Base-by-base conservation (phyloP, 768 basidiomycete genomes). In the Kwoniella bestiolae region DNA sequence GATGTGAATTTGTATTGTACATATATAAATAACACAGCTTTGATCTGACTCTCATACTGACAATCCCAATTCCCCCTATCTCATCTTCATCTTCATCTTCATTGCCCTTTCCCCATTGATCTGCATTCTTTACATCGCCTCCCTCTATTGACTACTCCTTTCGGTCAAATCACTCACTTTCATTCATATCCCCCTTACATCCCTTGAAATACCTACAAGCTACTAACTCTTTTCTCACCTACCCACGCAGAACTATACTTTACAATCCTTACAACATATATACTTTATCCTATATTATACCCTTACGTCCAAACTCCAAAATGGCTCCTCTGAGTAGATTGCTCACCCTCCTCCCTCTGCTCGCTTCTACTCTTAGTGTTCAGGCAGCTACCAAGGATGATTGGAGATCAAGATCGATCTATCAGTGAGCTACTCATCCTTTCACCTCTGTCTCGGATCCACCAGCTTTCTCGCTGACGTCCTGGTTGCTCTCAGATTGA, bases 381-480 rank as follows among this genome's bases (percentile, higher is more conserved):
- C 34, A 41, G 16, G 73, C 74, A n/a, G 76, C 76, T 3, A 72
- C 65, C 32, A 57, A 56, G 14, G 74, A 75, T 34, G 51, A 75
- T 41, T 77, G 76, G 76, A 62, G 76, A 26, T 65, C 69, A 14
- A 52, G 74, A 21, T 70, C 71, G 3, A 68, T 77, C 56, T 77
- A 77, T 35, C 73, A 73, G 74, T 76, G 29, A 65, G 74, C 60
- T 32, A 32, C 35, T 11, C 4, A 7, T 18, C 1, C 49, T 50
- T 35, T 12, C 46, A 6, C 21, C 57, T 53, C 25, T 26, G 31
- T 51, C 21, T 29, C 16, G 7, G 34, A 29, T 31, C 4, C 26
- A 29, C 3, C 23, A 28, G 31, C 46, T 12, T 21, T 51, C 46
- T 11, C 34, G 45, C 46, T 29, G 56, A 21, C 18, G 35, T 21